Percentiles rank a stretch among this genome's conserved stretches.
Conservation (phyloP, 768 basidiomycete species). For the Suillus weaverae region DNA sequence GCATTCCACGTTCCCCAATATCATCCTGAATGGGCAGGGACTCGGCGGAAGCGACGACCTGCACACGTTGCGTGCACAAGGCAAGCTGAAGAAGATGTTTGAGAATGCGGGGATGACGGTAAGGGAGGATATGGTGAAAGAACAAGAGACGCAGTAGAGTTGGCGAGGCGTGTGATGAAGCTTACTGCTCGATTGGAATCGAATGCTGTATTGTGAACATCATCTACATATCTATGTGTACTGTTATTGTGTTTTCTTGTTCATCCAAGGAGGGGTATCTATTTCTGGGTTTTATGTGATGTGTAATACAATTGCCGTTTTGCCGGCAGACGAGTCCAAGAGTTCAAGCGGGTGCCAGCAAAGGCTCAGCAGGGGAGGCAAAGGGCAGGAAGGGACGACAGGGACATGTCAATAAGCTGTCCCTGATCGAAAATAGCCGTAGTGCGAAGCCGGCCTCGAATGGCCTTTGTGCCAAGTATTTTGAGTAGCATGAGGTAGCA, state of each 20-base stretch:
- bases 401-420: neutral
- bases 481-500: neutral
- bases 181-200: neutral
- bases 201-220: neutral
- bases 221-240: neutral
- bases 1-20: slow-evolving; percentile 74
- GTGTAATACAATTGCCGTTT: neutral
- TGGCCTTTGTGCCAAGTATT: neutral
- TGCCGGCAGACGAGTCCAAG: neutral
- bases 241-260: neutral
- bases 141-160: slow-evolving; percentile 6
- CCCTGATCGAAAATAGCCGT: neutral
- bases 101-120: slow-evolving; percentile 48
- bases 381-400: neutral
- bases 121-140: slow-evolving; percentile 15
- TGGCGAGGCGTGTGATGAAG: neutral
- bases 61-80: slow-evolving; percentile 42
- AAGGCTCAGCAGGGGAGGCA: neutral
- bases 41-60: slow-evolving; percentile 70
- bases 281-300: neutral
- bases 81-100: slow-evolving; percentile 43
- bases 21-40: slow-evolving; percentile 61
- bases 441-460: neutral
- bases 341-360: neutral
- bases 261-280: neutral